Base-by-base conservation (phyloP, 768 basidiomycete species). In the Trametes coccinea region DNA sequence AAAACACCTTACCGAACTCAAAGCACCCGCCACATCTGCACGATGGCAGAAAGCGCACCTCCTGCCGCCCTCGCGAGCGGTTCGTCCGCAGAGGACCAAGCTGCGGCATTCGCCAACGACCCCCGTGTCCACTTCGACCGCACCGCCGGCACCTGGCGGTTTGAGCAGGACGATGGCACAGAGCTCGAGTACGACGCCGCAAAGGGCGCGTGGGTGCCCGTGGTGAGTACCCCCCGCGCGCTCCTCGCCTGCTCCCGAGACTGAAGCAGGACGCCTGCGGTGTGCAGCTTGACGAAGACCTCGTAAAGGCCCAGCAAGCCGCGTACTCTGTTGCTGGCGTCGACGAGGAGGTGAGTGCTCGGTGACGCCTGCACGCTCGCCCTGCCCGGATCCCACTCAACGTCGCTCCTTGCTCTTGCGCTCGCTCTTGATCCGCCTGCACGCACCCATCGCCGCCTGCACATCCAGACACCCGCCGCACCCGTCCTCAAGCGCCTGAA, bases 271-370 rank as follows among this genome's bases (percentile, higher is more conserved):
- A 27, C 41, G 56, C 56, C 49, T 27, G 1, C 46, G 51, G 16
- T 45, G 4, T n/a, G 33, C 27, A 64, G 53, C 44, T 96, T 37
- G 92, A 94, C 65, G 93, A 96, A 64, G 93, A 95, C 55, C 78
- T 92, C 11, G 66, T 96, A 59, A 88, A 86, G 71, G 87, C 86
- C 27, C 96, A 99, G 72, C 97, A 98, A 78, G 95, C 93, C 0
- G 95, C 94, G 1, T 99, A 99, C 74, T 89, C 93, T 0, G 80
- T 99, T 1, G 81, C 80, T 13, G 97, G 96, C 9, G 95, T 99
- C 27, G 96, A 99, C 72, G 97, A 98, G 79, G 84, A 87, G 77
- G 95, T 93, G 73, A 71, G 86, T 75, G 60, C 46, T 29, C 58
- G 39, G n/a, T 30, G 41, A 31, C 47, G 7, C 41, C 31, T 59